phyloP scores from a whole-genome alignment of 768 basidiomycete genomes.

The Lactarius psammicola region DNA sequence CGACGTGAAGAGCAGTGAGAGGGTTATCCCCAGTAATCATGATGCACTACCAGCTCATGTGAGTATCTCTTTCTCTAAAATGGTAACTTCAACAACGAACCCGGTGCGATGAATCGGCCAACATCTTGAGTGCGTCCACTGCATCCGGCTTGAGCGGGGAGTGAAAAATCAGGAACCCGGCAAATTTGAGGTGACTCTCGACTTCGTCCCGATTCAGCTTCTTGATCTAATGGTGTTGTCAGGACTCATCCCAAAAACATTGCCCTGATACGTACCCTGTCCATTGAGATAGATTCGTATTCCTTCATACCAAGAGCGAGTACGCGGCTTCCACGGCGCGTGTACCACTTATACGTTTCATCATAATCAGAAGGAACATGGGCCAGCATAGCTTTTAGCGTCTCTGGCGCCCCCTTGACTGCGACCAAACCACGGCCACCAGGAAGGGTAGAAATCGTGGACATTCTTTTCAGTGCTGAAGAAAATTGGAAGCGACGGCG shows the following conservation, averaged over 20 bases:
- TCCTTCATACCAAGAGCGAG: conserved; percentile 89
- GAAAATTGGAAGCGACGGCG: conserved; percentile 97
- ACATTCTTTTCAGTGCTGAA: conserved; percentile 96
- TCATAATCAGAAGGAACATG: conserved; percentile 79
- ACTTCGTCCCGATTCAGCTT: conserved; percentile 79
- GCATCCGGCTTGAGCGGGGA: conserved; percentile 96
- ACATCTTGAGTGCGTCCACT: conserved; percentile 85
- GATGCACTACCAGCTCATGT: conserved; percentile 61
- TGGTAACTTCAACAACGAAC: conserved; percentile 47
- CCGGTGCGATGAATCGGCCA: conserved; percentile 93
- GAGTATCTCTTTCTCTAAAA: conserved; percentile 12
- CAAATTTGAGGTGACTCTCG: conserved; percentile 77
- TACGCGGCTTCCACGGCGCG: conserved; percentile 89
- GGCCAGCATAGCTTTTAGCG: conserved; percentile 84
- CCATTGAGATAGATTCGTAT: conserved; percentile 63
- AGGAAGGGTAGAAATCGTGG: conserved; percentile 72
- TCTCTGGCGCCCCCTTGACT: conserved; percentile 98
- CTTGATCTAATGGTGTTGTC: conserved; percentile 61
- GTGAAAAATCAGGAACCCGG: conserved; percentile 98
- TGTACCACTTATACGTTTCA: conserved; percentile 93
- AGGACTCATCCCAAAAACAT: not conserved
- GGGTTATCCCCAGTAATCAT: conserved; percentile 99
- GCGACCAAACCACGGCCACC: conserved; percentile 61
- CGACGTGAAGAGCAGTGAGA: conserved; percentile 94
- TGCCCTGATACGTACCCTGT: conserved; percentile 56